A percentile compares a stretch with the other conserved stretches of the same genome.
Conservation (phyloP, 2,329 filamentous ascomycete species). For the Fusarium hainanense region DNA sequence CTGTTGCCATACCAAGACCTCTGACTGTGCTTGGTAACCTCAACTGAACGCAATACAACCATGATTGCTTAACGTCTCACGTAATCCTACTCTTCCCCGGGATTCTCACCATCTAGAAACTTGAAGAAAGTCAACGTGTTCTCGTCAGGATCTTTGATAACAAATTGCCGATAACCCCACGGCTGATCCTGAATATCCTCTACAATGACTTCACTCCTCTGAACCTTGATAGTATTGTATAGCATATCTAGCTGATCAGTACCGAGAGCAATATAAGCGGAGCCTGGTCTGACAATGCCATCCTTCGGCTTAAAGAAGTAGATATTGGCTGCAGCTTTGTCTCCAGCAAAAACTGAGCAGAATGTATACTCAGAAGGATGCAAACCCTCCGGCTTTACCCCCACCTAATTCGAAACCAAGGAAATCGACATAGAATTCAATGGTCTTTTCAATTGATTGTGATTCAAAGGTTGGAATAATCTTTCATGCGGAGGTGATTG, state of each 20-base stretch:
- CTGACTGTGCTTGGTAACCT: neutral
- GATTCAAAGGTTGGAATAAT: conserved; percentile 34
- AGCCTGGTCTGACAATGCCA: conserved; percentile 10
- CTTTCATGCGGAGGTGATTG: conserved; percentile 30
- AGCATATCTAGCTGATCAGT: conserved; percentile 25
- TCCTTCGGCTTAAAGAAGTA: conserved; percentile 32
- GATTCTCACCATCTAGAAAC: conserved; percentile 30
- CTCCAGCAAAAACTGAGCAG: conserved; percentile 24
- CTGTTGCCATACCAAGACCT: neutral
- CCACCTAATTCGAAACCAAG: conserved; percentile 24
- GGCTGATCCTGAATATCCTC: conserved; percentile 25
- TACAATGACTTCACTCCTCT: conserved; percentile 12
- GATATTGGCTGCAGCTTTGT: conserved; percentile 33
- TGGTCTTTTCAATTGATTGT: conserved; percentile 21
- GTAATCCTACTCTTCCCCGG: conserved; percentile 11
- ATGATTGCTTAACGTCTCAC: neutral
- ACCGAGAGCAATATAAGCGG: conserved; percentile 26
- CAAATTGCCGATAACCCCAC: conserved; percentile 34
- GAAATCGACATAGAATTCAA: conserved; percentile 20
- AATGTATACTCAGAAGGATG: conserved; percentile 22
- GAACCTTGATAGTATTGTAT: conserved; percentile 16
- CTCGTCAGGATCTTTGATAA: conserved; percentile 27
- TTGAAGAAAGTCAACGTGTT: conserved; percentile 36
- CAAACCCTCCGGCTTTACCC: conserved; percentile 19
- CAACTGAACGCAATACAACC: neutral